Evolutionary conservation across 2,329 filamentous ascomycete species (phyloP).

Genomic region (Basipetospora chlamydospora): DNA sequence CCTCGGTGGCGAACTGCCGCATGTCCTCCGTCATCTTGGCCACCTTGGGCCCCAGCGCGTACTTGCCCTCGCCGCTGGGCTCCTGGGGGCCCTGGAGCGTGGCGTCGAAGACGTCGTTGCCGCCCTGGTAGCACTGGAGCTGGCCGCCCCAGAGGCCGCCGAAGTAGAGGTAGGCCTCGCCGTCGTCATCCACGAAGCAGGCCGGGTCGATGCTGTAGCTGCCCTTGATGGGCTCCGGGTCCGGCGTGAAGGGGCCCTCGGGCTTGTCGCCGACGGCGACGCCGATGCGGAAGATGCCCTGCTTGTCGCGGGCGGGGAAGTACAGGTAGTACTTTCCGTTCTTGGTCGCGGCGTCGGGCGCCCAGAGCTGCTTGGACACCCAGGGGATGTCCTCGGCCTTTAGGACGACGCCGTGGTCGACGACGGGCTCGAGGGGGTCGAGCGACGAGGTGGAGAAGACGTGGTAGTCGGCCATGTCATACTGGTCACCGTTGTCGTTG

Average conservation of each 20-base stretch:
- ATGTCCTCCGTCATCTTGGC: conserved; percentile 51
- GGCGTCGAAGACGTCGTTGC: conserved; percentile 38
- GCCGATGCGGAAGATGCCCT: conserved; percentile 59
- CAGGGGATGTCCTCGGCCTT: conserved; percentile 53
- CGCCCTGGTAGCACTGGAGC: conserved; percentile 56
- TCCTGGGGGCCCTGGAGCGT: conserved; percentile 42
- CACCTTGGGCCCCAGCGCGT: conserved; percentile 52
- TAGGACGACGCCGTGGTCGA: conserved; percentile 59
- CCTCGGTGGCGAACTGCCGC: conserved; percentile 39
- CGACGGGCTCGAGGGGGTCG: conserved; percentile 42
- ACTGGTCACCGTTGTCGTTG: conserved; percentile 78
- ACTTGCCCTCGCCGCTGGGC: conserved; percentile 36
- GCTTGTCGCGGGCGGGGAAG: conserved; percentile 60
- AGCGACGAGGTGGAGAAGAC: conserved; percentile 47
- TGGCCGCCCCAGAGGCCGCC: conserved; percentile 72
- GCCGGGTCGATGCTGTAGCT: conserved; percentile 69
- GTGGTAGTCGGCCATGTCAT: conserved; percentile 75
- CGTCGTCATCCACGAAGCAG: conserved; percentile 48
- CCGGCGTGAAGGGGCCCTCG: conserved; percentile 54
- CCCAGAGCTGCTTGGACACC: conserved; percentile 70
- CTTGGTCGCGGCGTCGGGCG: conserved; percentile 57
- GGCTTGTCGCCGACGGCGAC: conserved; percentile 51
- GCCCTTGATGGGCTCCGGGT: conserved; percentile 49
- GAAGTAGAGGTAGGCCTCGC: conserved; percentile 42
- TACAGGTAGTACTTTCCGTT: conserved; percentile 60